Evolutionary conservation across 495 filamentous ascomycete species (phyloP).

Genomic region (Penicillium pulvis): DNA sequence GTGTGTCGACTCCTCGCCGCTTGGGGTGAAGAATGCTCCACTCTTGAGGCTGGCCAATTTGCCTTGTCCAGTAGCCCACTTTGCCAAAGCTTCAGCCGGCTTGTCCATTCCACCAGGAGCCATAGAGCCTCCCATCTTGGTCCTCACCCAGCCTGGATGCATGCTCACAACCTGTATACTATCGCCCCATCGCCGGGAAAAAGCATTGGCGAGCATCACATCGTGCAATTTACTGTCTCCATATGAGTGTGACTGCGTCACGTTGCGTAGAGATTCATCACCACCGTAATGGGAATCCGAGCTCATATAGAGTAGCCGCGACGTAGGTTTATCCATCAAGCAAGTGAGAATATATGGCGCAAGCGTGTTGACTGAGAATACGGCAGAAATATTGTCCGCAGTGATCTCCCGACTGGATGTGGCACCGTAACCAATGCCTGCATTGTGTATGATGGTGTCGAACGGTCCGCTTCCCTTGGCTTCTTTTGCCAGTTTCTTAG

Average conservation of each 20-base stretch:
- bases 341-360: constrained; percentile 60
- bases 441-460: constrained; percentile 62
- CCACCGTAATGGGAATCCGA: constrained; percentile 53
- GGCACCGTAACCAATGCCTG: constrained; percentile 46
- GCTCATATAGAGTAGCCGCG: constrained; percentile 53
- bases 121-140: constrained; percentile 58
- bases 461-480: constrained; percentile 49
- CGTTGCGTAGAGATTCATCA: constrained; percentile 42
- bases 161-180: constrained; percentile 51
- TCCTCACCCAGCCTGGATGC: constrained; percentile 66
- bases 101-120: constrained; percentile 50
- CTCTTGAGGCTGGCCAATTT: constrained; percentile 26
- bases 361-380: constrained; percentile 59
- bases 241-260: constrained; percentile 41
- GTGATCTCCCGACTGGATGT: constrained; percentile 36
- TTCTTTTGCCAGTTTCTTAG: constrained; percentile 52
- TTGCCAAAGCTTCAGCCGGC: constrained; percentile 47
- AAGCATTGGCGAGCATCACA: constrained; percentile 55
- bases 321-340: constrained; percentile 52
- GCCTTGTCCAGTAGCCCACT: constrained; percentile 44
- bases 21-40: constrained; percentile 30
- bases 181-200: constrained; percentile 51
- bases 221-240: constrained; percentile 57
- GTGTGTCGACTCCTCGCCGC: constrained; percentile 26
- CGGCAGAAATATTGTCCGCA: constrained; percentile 50